Evolutionary conservation across 805 yeast species (phyloP), one percentile per base, ranked within the genome.

Genomic region (Metschnikowia lunata): DNA sequence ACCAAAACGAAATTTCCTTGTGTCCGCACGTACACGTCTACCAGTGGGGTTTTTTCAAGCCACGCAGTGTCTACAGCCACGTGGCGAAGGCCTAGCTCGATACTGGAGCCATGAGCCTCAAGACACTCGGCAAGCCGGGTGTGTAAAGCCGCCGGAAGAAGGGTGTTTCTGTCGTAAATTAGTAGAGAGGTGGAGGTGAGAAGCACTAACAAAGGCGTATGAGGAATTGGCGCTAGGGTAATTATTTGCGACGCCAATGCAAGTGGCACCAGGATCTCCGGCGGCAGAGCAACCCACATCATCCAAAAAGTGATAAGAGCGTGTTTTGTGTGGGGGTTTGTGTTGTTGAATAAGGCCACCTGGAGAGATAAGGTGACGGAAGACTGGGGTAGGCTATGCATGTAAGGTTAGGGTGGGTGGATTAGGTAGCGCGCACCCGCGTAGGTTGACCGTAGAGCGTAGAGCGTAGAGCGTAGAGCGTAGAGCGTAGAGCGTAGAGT

Each of bases 271-370:
- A 52, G 66, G 26, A 58, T 41, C 36, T 48, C 53, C 12, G 69
- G 67, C 47, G 63, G 55, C 18, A 64, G 55, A 43, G 64, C 62
- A 34, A 67, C 56, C 69, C 71, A 68, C 11, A 63, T 67, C 74
- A 69, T 65, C 15, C 6, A 38, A 14, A 7, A 7, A 4, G 9
- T 31, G n/a, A 12, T 6, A 12, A 29, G 31, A 29, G 5, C 5
- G 23, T 18, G 23, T 18, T 18, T 18, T 18, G 23, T 3, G 23
- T 29, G 31, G 10, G 31, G 6, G 4, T 29, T 29, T 29, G 31
- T 29, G 31, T 4, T 29, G 31, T 6, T 29, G 23, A 18, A 18
- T 18, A 18, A 18, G 5, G 5, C 23, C 23, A 18, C 23, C 23
- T 18, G 23, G 23, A 18, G 23, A 18, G 23, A 18, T 18, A 3